These are phyloP conservation scores for Chlorociboria aeruginascens DNA, from an alignment of 495 filamentous ascomycete species.

Conservation along the genomic window DNA sequence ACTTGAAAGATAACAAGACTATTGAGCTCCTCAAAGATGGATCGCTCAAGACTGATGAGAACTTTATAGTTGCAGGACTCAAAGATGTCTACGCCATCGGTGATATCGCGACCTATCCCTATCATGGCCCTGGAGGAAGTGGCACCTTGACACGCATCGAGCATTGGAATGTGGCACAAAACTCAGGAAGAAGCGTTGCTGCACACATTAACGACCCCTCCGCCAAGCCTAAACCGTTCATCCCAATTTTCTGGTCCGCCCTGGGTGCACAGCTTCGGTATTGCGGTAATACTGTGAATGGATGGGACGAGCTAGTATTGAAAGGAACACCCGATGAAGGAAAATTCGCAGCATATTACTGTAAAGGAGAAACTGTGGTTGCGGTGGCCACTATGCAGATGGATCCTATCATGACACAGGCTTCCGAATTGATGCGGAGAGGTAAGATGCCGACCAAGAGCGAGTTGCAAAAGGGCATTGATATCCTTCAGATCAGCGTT, in stretches of 20 bases:
- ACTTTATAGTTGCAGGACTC: slow-evolving; percentile 60
- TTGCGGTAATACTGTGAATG: slow-evolving; percentile 69
- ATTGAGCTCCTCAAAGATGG: slow-evolving; percentile 67
- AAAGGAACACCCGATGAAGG: slow-evolving; percentile 65
- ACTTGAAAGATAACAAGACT: slow-evolving; percentile 57
- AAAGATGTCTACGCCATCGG: slow-evolving; percentile 86
- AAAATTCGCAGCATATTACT: slow-evolving; percentile 84
- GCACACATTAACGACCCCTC: slow-evolving; percentile 54
- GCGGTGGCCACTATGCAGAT: slow-evolving; percentile 84
- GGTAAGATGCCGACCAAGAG: slow-evolving; percentile 72
- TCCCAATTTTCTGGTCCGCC: slow-evolving; percentile 94
- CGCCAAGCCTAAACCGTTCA: slow-evolving; percentile 56
- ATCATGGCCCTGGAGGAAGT: slow-evolving; percentile 75
- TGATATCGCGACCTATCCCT: slow-evolving; percentile 92
- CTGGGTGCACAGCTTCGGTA: slow-evolving; percentile 82
- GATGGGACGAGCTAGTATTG: slow-evolving; percentile 75
- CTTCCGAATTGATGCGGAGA: slow-evolving; percentile 74
- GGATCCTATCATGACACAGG: slow-evolving; percentile 78
- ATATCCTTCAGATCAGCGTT: slow-evolving; percentile 46
- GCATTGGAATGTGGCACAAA: slow-evolving; percentile 98
- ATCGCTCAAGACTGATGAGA: slow-evolving; percentile 63
- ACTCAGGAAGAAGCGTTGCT: slow-evolving; percentile 69
- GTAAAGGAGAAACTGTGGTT: slow-evolving; percentile 76
- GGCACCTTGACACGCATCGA: slow-evolving; percentile 66
- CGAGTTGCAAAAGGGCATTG: slow-evolving; percentile 59